phyloP scores from a whole-genome alignment of 768 basidiomycete species.

The Termitomyces sp. region DNA sequence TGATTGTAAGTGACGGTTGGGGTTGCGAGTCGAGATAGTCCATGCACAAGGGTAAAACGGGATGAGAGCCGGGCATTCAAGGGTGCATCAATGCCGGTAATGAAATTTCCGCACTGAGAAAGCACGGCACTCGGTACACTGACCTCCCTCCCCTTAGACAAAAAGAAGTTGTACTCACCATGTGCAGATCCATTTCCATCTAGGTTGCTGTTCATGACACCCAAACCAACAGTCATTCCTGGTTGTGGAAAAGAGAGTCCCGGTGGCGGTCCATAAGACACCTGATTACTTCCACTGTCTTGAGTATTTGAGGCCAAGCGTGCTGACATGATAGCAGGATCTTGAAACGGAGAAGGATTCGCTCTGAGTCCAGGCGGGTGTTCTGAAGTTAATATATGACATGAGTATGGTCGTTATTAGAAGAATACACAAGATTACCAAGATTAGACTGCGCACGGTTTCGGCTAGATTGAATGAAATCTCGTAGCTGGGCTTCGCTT shows the following conservation, averaged over 20 bases:
- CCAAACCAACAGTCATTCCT: conserved; percentile 19
- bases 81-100: conserved; percentile 60
- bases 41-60: conserved; percentile 27
- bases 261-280: conserved; percentile 60
- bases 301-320: conserved; percentile 44
- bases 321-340: conserved; percentile 80
- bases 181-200: conserved; percentile 38
- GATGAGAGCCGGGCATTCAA: conserved; percentile 31
- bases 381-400: neutral
- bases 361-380: conserved; percentile 16
- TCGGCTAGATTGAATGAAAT: conserved; percentile 69
- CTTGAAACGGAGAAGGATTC: conserved; percentile 49
- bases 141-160: conserved; percentile 76
- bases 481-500: conserved; percentile 74
- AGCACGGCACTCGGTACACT: conserved; percentile 86
- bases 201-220: conserved; percentile 20
- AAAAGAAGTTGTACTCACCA: conserved; percentile 61
- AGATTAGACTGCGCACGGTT: conserved; percentile 39
- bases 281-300: conserved; percentile 25
- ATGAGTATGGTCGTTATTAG: neutral
- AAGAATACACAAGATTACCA: conserved; percentile 15
- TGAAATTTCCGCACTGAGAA: conserved; percentile 83
- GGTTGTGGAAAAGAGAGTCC: conserved; percentile 48
- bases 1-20: conserved; percentile 21
- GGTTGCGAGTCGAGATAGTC: conserved; percentile 33